Conservation (phyloP, 352 stramenopile genomes). For the Phytophthora rubi region DNA sequence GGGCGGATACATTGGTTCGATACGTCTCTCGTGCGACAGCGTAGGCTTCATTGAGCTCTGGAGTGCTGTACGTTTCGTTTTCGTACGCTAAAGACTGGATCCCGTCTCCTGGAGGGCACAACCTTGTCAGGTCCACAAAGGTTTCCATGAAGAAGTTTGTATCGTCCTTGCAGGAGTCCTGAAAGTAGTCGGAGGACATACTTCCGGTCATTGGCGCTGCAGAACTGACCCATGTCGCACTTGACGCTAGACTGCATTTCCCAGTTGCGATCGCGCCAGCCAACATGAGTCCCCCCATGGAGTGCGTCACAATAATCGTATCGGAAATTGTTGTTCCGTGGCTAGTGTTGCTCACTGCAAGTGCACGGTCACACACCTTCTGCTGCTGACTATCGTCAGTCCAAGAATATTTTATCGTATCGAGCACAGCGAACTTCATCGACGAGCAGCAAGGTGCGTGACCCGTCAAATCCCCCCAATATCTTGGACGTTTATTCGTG, state of each 20-base stretch:
- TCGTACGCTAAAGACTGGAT: conserved; percentile 36
- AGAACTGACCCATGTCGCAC: conserved; percentile 15
- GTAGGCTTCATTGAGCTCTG: conserved; percentile 8
- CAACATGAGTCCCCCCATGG: conserved; percentile 35
- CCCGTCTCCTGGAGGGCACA: conserved; percentile 28
- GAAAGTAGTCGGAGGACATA: conserved; percentile 31
- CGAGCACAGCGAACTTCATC: conserved; percentile 32
- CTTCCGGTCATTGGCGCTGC: conserved; percentile 27
- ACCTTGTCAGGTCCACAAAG: conserved; percentile 23
- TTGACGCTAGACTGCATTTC: conserved; percentile 35
- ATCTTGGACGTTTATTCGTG: conserved; percentile 23
- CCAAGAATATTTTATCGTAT: conserved; percentile 34
- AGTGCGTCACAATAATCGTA: conserved; percentile 37
- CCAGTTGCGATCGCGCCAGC: conserved; percentile 32
- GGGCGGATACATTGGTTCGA: conserved; percentile 12
- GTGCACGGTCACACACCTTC: conserved; percentile 27
- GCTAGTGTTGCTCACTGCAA: conserved; percentile 24
- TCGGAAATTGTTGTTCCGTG: conserved; percentile 16
- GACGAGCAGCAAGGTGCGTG: conserved; percentile 38
- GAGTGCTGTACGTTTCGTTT: conserved; percentile 20
- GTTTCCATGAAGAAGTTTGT: conserved; percentile 20
- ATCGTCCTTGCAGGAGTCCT: conserved; percentile 24
- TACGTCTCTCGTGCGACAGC: neutral
- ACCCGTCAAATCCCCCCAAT: conserved; percentile 44
- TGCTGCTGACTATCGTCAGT: conserved; percentile 27